Evolutionary conservation across 2,329 filamentous ascomycete genomes (phyloP).

Genomic region (Sarocladiaceae sp.): DNA sequence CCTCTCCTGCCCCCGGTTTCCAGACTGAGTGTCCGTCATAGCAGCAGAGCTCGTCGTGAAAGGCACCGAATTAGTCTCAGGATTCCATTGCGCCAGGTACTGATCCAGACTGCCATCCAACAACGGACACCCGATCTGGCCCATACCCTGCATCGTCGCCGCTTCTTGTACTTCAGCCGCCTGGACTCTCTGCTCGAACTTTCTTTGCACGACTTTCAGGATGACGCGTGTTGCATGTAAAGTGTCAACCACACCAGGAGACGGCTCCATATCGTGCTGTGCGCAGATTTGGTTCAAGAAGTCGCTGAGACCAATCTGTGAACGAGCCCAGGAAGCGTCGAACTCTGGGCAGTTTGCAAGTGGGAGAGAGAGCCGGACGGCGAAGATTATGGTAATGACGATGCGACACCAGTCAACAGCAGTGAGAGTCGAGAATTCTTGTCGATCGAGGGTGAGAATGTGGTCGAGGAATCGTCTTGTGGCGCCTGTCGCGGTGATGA

Average conservation of each 20-base stretch:
- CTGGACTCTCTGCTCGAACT: conserved; percentile 37
- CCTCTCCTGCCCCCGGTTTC: conserved; percentile 8
- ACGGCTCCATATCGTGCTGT: conserved; percentile 12
- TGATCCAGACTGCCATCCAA: conserved; percentile 45
- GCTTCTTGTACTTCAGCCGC: conserved; percentile 17
- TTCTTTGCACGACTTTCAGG: conserved; percentile 39
- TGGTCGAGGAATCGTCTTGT: conserved; percentile 21
- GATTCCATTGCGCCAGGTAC: conserved; percentile 42
- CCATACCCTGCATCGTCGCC: conserved; percentile 13
- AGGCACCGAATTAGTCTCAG: conserved; percentile 17
- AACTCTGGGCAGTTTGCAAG: conserved; percentile 30
- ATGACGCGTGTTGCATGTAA: conserved; percentile 42
- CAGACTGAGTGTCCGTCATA: conserved; percentile 13
- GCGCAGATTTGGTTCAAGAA: conserved; percentile 33
- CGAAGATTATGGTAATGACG: conserved; percentile 36
- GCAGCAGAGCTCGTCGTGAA: neutral
- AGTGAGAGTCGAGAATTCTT: conserved; percentile 31
- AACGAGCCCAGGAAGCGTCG: conserved; percentile 33
- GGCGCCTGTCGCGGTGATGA: neutral
- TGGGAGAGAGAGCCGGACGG: conserved; percentile 43
- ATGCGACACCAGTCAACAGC: conserved; percentile 39
- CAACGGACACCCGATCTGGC: conserved; percentile 40
- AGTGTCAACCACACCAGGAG: conserved; percentile 32
- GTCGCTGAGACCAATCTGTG: conserved; percentile 32
- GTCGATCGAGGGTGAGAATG: conserved; percentile 23